Base-by-base conservation (phyloP, 345 rosid genomes). In the Conringia planisiliqua region DNA sequence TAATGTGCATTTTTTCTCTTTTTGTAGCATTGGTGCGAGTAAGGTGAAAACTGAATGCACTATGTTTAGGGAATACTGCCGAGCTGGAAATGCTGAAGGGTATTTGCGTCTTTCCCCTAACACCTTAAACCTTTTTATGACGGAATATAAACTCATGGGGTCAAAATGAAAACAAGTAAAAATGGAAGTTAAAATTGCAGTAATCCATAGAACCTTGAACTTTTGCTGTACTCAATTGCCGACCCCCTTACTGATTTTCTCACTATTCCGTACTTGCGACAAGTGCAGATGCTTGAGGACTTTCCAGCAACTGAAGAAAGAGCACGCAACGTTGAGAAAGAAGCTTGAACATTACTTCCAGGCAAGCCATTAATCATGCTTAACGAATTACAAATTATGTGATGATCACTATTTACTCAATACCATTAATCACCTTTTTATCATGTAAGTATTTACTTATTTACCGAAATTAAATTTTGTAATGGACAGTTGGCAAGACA, bases 31-130 rank as follows among this genome's bases (percentile, higher is more conserved):
- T 84, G 98, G 98, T 48, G 98, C 97, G 46, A 88, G 86, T 79
- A 94, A 87, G 86, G 96, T 94, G 81, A 91, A 91, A 81, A 89
- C 93, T 74, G 92, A 88, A 85, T 83, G 93, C 90, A 81, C 96
- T 52, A 76, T 72, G 72, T 88, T 91, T 59, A 81, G 88, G 78
- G 98, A 91, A 86, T 87, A 87, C 80, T 94, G 98, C 90, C 77
- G 66, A 61, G 78, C 84, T 40, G 90, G 87, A 78, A 91, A 88
- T 80, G 89, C 82, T 65, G 97, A 94, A 83, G 98, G 98, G 98
- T 94, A 83, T 44, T 13, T 65, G 47, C 59, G 64, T 62, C 70
- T 42, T 73, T 68, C 54, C 47, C n/a, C 14, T 62, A 3, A 51
- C 7, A 39, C 42, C 11, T 57, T 2, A 40, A 1, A 10, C 46